Conservation (phyloP, 2,329 filamentous ascomycete species). For the Didymella arachidicola region DNA sequence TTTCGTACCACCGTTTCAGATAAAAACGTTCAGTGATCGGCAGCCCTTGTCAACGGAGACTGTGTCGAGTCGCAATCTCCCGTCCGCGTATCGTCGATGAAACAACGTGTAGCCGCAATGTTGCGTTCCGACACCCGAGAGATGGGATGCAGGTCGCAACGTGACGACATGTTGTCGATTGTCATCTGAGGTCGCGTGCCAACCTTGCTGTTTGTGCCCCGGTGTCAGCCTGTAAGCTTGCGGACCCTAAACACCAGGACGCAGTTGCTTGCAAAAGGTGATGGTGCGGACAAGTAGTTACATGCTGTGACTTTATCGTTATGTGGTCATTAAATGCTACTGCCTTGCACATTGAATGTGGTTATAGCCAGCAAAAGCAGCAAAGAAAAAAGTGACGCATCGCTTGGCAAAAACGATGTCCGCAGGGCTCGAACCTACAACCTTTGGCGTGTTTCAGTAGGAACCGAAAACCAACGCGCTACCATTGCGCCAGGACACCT, state of each 20-base stretch:
- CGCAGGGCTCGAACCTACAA: constrained; percentile 30
- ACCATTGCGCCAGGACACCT: constrained; percentile 39
- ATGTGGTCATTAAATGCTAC: neutral
- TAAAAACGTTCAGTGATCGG: constrained; percentile 20
- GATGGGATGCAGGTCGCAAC: neutral
- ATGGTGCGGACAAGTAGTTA: neutral
- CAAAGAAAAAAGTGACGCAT: no score
- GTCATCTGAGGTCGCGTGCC: constrained; percentile 15
- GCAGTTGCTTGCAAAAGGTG: neutral
- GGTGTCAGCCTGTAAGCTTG: neutral
- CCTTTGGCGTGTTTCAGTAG: constrained; percentile 31
- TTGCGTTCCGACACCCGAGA: constrained; percentile 5
- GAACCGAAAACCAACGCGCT: constrained; percentile 39
- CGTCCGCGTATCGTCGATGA: constrained; percentile 10
- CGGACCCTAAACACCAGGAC: neutral
- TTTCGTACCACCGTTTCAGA: constrained; percentile 23
- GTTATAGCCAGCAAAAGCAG: neutral
- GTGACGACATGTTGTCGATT: constrained; percentile 22
- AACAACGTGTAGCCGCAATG: constrained; percentile 9
- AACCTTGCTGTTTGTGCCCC: neutral
- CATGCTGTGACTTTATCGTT: neutral
- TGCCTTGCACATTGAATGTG: neutral
- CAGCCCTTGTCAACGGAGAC: neutral
- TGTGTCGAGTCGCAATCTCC: constrained; percentile 24
- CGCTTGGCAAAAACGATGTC: neutral